Evolutionary conservation across 345 rosid genomes (phyloP).

Genomic region (Populus tremula): DNA sequence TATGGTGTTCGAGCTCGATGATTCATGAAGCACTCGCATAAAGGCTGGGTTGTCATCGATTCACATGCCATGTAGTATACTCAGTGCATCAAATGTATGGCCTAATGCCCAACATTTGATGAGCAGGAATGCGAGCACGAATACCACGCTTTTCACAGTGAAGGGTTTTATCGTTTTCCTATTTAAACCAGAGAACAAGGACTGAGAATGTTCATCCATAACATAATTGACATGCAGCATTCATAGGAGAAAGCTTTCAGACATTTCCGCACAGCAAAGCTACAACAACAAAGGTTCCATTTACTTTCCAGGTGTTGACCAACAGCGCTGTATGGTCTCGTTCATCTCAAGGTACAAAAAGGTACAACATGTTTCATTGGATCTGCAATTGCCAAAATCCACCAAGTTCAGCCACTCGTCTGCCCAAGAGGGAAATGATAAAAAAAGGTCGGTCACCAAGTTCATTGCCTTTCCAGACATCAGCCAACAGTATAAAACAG

Average conservation of each 20-base stretch:
- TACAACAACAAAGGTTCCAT: neutral
- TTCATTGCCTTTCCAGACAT: slow-evolving; percentile 1
- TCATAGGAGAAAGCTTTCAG: neutral
- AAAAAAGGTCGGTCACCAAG: neutral
- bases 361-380: neutral
- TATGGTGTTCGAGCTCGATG: neutral
- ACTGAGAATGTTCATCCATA: neutral
- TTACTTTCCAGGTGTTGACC: neutral
- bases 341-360: neutral
- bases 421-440: neutral
- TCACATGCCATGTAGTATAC: neutral
- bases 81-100: neutral
- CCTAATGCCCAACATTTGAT: neutral
- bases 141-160: neutral
- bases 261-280: neutral
- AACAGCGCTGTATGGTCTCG: neutral
- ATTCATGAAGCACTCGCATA: neutral
- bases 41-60: neutral
- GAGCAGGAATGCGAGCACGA: neutral
- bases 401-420: neutral
- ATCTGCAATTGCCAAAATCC: neutral
- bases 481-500: neutral
- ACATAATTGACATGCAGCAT: neutral
- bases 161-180: neutral
- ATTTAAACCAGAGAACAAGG: neutral